Percentiles rank a stretch among this genome's conserved stretches.
Evolutionary conservation across 1,284 basidiomycete species (phyloP).

Genomic region (Volvariella volvacea): DNA sequence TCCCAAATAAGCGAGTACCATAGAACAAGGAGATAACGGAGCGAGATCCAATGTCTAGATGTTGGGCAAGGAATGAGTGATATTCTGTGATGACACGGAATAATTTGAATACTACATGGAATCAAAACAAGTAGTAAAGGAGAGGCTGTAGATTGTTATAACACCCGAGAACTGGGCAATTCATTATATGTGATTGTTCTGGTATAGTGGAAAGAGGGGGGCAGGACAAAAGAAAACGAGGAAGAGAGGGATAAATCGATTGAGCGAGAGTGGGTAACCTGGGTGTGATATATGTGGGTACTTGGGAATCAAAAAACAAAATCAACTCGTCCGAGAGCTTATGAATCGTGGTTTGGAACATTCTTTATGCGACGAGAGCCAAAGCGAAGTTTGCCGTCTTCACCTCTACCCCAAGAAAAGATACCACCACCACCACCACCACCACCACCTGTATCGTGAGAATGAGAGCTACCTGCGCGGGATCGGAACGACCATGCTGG

Average conservation of each 20-base stretch:
- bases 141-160: background rate
- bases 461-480: conserved; percentile 59
- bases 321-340: conserved; percentile 9
- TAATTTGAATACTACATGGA: conserved; percentile 14
- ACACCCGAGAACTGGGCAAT: too few species aligned
- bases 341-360: conserved; percentile 27
- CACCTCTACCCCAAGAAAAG: conserved; percentile 55
- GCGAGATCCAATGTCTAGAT: conserved; percentile 7
- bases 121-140: background rate
- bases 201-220: conserved; percentile 3
- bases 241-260: conserved; percentile 4
- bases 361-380: conserved; percentile 62
- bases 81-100: conserved; percentile 18
- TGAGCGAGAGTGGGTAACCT: conserved; percentile 8
- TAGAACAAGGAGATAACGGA: background rate
- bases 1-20: background rate
- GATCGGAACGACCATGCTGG: conserved; percentile 81
- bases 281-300: conserved; percentile 5
- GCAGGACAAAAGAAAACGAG: conserved; percentile 5
- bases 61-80: conserved; percentile 14
- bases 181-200: background rate
- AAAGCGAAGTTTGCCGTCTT: conserved; percentile 57
- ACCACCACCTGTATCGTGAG: conserved; percentile 49
- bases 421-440: conserved; percentile 34
- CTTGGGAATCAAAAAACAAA: conserved; percentile 6